A percentile compares a stretch with the other conserved stretches of the same genome.
phyloP scores from a whole-genome alignment of 2,329 filamentous ascomycete genomes.

The Drechslerella stenobrocha region DNA sequence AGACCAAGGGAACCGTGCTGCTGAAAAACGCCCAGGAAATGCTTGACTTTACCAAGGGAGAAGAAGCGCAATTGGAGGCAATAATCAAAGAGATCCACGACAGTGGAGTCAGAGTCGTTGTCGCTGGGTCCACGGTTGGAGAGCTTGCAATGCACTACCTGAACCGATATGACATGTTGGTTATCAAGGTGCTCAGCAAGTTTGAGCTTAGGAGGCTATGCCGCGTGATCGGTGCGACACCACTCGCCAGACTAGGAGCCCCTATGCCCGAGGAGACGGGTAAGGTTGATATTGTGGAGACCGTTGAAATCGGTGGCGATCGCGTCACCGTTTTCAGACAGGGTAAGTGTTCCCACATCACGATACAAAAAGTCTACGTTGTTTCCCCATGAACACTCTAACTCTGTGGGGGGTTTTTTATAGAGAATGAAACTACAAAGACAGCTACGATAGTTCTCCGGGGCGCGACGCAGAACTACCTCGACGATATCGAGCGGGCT shows the following conservation, averaged over 20 bases:
- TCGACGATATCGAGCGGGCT: constrained; percentile 94
- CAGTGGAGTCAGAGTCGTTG: constrained; percentile 84
- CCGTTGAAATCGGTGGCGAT: constrained; percentile 94
- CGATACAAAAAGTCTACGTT: not conserved
- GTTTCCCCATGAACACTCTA: too few relatives aligned
- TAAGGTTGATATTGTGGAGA: constrained; percentile 90
- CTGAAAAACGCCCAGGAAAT: constrained; percentile 98
- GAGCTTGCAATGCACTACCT: constrained; percentile 97
- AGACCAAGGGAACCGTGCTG: constrained; percentile 97
- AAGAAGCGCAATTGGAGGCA: constrained; percentile 87
- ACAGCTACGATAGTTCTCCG: constrained; percentile 93
- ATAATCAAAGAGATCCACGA: constrained; percentile 95
- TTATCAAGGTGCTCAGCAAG: constrained; percentile 96
- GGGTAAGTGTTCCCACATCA: constrained; percentile 41
- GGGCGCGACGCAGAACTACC: constrained; percentile 95
- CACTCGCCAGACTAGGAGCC: constrained; percentile 90
- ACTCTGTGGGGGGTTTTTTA: constrained; percentile 8
- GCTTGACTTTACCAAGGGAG: constrained; percentile 96
- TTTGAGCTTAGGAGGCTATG: constrained; percentile 94
- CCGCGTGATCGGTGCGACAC: constrained; percentile 92
- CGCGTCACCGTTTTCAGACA: constrained; percentile 98
- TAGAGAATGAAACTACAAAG: constrained; percentile 82
- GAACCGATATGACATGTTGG: constrained; percentile 92
- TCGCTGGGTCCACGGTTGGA: constrained; percentile 90
- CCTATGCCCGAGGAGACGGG: constrained; percentile 99